phyloP scores from a whole-genome alignment of 73 alveolate species.

The Paramecium caudatum region DNA sequence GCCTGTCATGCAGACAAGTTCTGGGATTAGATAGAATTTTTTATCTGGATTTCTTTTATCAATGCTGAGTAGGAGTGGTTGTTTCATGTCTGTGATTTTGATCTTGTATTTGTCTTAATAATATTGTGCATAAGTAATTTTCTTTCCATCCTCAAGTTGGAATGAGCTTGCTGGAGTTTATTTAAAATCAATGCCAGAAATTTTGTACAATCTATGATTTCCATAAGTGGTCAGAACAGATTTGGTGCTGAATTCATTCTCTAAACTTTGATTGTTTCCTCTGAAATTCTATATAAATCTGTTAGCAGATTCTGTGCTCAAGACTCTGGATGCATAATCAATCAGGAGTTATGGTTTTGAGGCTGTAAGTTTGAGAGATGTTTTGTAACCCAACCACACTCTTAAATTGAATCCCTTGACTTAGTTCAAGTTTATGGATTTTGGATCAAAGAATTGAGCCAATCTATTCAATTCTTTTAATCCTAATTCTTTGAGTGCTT shows the following conservation, averaged over 20 bases:
- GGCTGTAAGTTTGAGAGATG: background rate
- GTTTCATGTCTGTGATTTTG: constrained; percentile 79
- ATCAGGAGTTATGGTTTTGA: background rate
- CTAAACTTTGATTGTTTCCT: background rate
- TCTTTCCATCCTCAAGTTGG: constrained; percentile 40
- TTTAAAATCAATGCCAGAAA: constrained; percentile 84
- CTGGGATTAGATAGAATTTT: constrained; percentile 91
- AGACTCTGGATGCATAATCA: constrained; percentile 67
- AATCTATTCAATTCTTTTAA: background rate
- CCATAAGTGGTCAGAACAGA: constrained; percentile 86
- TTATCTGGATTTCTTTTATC: constrained; percentile 79
- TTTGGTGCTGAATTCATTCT: constrained; percentile 76
- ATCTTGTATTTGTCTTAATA: constrained; percentile 86
- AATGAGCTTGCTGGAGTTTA: constrained; percentile 86
- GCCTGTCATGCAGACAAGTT: constrained; percentile 93
- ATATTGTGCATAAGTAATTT: constrained; percentile 86
- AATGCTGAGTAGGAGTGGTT: constrained; percentile 80
- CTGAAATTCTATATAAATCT: background rate
- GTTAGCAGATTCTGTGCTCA: constrained; percentile 69
- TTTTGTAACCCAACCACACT: constrained; percentile 38
- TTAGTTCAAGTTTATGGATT: background rate
- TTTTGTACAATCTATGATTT: constrained; percentile 84
- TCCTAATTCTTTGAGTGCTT: background rate
- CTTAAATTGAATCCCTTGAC: background rate
- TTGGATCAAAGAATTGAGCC: background rate